Conservation (phyloP, 352 stramenopile species). For the Pythium apleroticum region DNA sequence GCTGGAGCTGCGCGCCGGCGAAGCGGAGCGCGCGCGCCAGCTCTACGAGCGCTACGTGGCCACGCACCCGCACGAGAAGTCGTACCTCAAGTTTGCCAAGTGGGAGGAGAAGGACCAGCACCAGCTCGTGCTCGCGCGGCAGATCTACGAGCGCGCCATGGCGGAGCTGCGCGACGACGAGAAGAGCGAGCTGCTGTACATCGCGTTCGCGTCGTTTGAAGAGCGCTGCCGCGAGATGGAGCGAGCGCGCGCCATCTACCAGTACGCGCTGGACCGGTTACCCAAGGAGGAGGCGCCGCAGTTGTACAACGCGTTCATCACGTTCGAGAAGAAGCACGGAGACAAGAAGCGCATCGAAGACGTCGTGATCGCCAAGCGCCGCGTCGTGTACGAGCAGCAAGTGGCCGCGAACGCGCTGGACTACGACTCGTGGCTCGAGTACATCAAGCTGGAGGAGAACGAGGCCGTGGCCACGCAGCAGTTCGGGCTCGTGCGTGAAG, state of each 20-base stretch:
- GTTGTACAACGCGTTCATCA: slow-evolving; percentile 96
- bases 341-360: slow-evolving; percentile 95
- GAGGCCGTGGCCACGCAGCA: slow-evolving; percentile 57
- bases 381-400: slow-evolving; percentile 94
- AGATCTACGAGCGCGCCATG: slow-evolving; percentile 95
- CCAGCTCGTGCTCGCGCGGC: slow-evolving; percentile 90
- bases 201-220: slow-evolving; percentile 97
- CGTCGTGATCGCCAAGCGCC: slow-evolving; percentile 94
- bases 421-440: slow-evolving; percentile 99
- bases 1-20: slow-evolving; percentile 94
- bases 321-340: slow-evolving; percentile 99
- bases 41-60: slow-evolving; percentile 95
- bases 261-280: slow-evolving; percentile 80
- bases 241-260: slow-evolving; percentile 88
- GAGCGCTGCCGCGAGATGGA: slow-evolving; percentile 95
- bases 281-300: slow-evolving; percentile 89
- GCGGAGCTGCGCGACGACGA: slow-evolving; percentile 88
- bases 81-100: slow-evolving; percentile 98
- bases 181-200: slow-evolving; percentile 86
- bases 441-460: slow-evolving; percentile 96
- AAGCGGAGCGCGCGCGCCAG: slow-evolving; percentile 82
- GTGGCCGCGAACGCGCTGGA: slow-evolving; percentile 91
- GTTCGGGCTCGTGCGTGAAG: slow-evolving; percentile 85
- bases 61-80: slow-evolving; percentile 85
- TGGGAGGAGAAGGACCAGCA: slow-evolving; percentile 97